phyloP scores from a whole-genome alignment of 306 rosid species.

The Aeschynomene evenia region DNA sequence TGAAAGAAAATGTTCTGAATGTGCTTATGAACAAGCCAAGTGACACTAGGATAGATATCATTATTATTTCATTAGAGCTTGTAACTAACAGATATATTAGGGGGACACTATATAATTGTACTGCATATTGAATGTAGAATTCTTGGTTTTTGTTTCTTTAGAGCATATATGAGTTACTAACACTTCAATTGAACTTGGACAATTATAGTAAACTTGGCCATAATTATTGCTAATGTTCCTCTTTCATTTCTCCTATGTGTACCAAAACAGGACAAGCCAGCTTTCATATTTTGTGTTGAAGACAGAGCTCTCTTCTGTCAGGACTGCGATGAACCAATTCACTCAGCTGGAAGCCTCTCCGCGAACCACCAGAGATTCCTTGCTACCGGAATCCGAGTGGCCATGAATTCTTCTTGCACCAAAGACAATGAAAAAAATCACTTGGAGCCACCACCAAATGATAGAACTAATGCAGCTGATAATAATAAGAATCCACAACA shows the following conservation, averaged over 20 bases:
- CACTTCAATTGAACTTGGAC: neutral
- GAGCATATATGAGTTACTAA: neutral
- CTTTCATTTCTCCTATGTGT: constrained; percentile 3
- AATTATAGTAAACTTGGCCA: neutral
- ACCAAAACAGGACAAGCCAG: constrained; percentile 78
- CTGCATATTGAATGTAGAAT: too few species aligned
- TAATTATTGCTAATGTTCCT: constrained; percentile 1
- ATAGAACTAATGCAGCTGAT: too few species aligned
- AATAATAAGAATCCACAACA: constrained; percentile 41
- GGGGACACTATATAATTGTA: too few species aligned
- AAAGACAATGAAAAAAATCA: constrained; percentile 49
- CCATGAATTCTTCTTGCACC: constrained; percentile 55
- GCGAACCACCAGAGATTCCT: constrained; percentile 94
- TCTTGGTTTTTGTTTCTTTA: neutral
- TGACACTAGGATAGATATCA: too few species aligned
- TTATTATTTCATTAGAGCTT: neutral
- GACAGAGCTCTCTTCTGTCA: constrained; percentile 96
- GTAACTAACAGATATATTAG: too few species aligned
- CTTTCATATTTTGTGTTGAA: constrained; percentile 95
- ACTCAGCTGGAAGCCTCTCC: constrained; percentile 66
- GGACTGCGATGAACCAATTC: constrained; percentile 88
- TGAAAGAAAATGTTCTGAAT: neutral
- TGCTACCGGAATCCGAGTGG: constrained; percentile 88
- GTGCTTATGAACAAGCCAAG: too few species aligned
- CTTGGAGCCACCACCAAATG: constrained; percentile 85